phyloP scores from a whole-genome alignment of 768 basidiomycete species.

The Podaxis sp. region DNA sequence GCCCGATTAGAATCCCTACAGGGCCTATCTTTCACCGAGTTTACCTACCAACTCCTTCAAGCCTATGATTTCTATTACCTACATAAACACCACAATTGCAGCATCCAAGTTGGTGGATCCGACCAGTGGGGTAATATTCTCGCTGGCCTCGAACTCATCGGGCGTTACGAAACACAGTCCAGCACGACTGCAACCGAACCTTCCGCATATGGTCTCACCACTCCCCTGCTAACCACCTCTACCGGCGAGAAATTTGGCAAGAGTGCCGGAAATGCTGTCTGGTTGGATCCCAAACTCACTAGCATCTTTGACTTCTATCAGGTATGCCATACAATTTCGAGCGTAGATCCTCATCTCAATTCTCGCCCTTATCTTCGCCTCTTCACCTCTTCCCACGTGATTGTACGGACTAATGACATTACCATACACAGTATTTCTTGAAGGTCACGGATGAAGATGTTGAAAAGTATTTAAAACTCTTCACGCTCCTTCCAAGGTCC shows the following conservation, averaged over 20 bases:
- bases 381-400: too few relatives aligned
- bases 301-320: slow-evolving; percentile 95
- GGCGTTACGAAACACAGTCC: slow-evolving; percentile 32
- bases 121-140: slow-evolving; percentile 99
- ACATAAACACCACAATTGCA: slow-evolving; percentile 62
- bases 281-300: slow-evolving; percentile 79
- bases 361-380: not conserved
- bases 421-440: slow-evolving; percentile 77
- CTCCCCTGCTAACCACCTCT: slow-evolving; percentile 89
- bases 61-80: slow-evolving; percentile 93
- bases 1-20: slow-evolving; percentile 74
- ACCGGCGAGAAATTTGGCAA: slow-evolving; percentile 97
- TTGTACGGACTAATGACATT: not conserved
- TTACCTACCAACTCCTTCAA: slow-evolving; percentile 95
- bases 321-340: slow-evolving; percentile 36
- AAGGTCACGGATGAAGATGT: slow-evolving; percentile 80
- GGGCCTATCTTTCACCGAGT: slow-evolving; percentile 98
- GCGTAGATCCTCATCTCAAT: not conserved
- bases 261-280: slow-evolving; percentile 93
- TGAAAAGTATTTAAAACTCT: slow-evolving; percentile 73
- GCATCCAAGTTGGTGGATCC: slow-evolving; percentile 91
- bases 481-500: slow-evolving; percentile 70
- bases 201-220: slow-evolving; percentile 73
- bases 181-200: slow-evolving; percentile 23
- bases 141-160: slow-evolving; percentile 89